Base-by-base conservation (phyloP, 2,329 filamentous ascomycete species). In the Hysterium pulicare region DNA sequence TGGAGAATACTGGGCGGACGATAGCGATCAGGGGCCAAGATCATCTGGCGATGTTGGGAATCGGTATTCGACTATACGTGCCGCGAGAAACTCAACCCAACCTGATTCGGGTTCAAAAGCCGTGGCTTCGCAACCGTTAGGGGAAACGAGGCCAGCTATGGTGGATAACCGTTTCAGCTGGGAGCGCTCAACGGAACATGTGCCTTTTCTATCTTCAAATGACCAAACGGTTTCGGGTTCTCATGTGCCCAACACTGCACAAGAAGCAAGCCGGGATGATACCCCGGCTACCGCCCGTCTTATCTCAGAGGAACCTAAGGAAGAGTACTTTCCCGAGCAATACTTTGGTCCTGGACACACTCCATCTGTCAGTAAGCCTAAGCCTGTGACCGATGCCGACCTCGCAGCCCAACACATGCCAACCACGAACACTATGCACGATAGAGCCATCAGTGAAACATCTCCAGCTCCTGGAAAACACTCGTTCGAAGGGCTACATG, bases 1-100 rank as follows among this genome's bases (percentile, higher is more conserved):
- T 53, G 83, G 84, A 44, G 80, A 78, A 51, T 86, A 86, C 57
- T 83, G 82, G 76, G 73, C 74, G 2, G 71, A 75, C 20, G n/a
- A 21, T 24, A n/a, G 5, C 21, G 17, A 24, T 4, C 32, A 16
- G 32, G 5, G 4, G 11, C 17, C 33, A n/a, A 19, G 15, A 19
- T 36, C 34, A 4, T 37, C 19, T 24, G 21, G 15, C 4, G 34
- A 37, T 4, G 8, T 8, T 24, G 16, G 16, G 11, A 22, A 22
- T 11, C 8, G 34, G 7, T 10, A 13, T 22, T 28, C 24, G 8
- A 28, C 24, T 13, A 13, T 28, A 8, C 24, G 8, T 13, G 19
- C 24, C 5, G 15, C 17, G 8, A 15, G 11, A 5, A 7, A 16
- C 15, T 21, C 9, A 24, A 9, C 20, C 5, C 34, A n/a, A 22